Conservation (phyloP, 306 rosid genomes). For the Carpinus viminea region DNA sequence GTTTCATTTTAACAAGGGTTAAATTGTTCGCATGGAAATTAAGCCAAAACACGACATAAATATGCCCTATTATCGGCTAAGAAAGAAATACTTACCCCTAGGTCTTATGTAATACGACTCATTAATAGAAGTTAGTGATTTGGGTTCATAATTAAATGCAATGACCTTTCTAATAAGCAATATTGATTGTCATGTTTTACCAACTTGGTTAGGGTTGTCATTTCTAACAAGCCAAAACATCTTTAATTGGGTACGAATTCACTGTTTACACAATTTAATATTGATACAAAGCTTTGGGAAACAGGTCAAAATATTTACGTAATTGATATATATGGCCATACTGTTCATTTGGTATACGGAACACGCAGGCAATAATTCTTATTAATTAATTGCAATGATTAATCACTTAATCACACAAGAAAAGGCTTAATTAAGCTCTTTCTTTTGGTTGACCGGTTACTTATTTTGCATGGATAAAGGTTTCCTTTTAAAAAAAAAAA, state of each 20-base stretch:
- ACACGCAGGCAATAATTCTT: not conserved
- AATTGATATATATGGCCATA: not conserved
- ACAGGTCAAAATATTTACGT: not conserved
- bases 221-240: not conserved
- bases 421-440: too few species aligned
- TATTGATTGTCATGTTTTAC: not conserved
- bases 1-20: too few species aligned
- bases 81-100: not conserved
- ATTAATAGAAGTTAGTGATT: not conserved
- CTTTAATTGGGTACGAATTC: not conserved
- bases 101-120: not conserved
- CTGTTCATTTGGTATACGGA: too few species aligned
- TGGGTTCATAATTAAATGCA: not conserved
- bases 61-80: too few species aligned
- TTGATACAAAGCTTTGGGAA: not conserved
- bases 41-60: too few species aligned
- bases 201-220: not conserved
- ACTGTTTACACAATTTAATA: not conserved
- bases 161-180: not conserved
- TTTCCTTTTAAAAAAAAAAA: too few species aligned
- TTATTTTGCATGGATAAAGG: too few species aligned
- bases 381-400: too few species aligned
- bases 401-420: too few species aligned
- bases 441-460: too few species aligned
- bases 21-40: too few species aligned